These are phyloP conservation scores for Digitaria exilis DNA, from an alignment of 202 grass and related monocot species.

Conservation along the genomic window DNA sequence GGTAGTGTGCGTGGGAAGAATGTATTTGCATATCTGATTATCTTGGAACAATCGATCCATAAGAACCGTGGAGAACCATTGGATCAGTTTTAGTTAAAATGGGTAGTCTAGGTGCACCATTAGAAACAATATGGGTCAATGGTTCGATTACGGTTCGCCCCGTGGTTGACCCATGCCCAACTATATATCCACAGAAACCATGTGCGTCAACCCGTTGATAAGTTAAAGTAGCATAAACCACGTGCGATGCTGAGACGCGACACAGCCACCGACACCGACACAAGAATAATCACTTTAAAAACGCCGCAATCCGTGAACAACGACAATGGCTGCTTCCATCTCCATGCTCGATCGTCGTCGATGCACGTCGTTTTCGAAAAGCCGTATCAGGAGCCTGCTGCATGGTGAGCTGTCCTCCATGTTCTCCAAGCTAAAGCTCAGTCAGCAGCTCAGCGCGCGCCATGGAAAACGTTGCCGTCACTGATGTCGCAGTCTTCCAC, in stretches of 20 bases:
- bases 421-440: not conserved
- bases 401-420: conserved; percentile 23
- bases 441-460: not conserved
- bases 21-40: too few species aligned
- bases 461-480: not conserved
- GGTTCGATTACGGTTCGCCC: too few species aligned
- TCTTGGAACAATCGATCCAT: too few species aligned
- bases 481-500: not conserved
- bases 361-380: not conserved
- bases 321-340: not conserved
- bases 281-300: not conserved
- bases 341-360: not conserved
- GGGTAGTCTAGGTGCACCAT: too few species aligned
- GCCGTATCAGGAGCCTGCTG: not conserved
- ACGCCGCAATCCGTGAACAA: not conserved
- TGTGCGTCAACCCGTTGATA: not conserved
- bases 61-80: too few species aligned
- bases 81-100: too few species aligned
- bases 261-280: not conserved
- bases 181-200: not conserved
- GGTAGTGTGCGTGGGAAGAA: too few species aligned
- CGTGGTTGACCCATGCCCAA: too few species aligned
- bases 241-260: not conserved
- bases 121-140: too few species aligned
- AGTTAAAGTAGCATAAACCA: not conserved